A percentile compares a stretch with the other conserved stretches of the same genome.
Conservation (phyloP, 1,284 basidiomycete species). For the Austroboletus rostrupii region DNA sequence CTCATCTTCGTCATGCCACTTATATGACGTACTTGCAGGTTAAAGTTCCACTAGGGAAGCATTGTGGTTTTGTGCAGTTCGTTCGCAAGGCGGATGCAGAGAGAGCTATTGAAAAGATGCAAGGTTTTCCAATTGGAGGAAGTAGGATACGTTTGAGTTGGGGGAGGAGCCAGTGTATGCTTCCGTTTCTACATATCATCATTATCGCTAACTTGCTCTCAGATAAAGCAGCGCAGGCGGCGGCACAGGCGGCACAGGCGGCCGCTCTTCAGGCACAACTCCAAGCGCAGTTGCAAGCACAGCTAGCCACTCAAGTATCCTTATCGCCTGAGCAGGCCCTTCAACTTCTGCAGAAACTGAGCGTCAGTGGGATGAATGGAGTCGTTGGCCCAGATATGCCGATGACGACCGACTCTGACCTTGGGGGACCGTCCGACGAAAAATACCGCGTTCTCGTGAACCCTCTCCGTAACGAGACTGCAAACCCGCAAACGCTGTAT, state of each 20-base stretch:
- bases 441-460: slow-evolving; percentile 27
- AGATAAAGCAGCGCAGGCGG: slow-evolving; percentile 86
- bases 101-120: slow-evolving; percentile 91
- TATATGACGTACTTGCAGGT: slow-evolving; percentile 47
- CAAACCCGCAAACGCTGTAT: slow-evolving; percentile 15
- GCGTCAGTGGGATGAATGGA: slow-evolving; percentile 41
- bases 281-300: slow-evolving; percentile 41
- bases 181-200: not conserved
- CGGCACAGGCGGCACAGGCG: slow-evolving; percentile 75
- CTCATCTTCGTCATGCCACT: slow-evolving; percentile 5
- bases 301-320: slow-evolving; percentile 28
- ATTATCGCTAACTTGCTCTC: slow-evolving; percentile 10
- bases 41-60: slow-evolving; percentile 93
- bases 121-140: slow-evolving; percentile 90
- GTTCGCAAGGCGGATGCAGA: slow-evolving; percentile 90
- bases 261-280: slow-evolving; percentile 58
- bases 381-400: slow-evolving; percentile 17
- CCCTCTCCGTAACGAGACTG: slow-evolving; percentile 21
- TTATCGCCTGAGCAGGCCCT: slow-evolving; percentile 67
- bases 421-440: slow-evolving; percentile 27
- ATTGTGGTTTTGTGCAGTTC: slow-evolving; percentile 95
- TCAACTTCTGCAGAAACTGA: slow-evolving; percentile 61
- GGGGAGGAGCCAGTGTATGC: slow-evolving; percentile 87
- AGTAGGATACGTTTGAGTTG: slow-evolving; percentile 88
- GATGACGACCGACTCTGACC: slow-evolving; percentile 9